These are phyloP conservation scores for Phytophthora cryptogea DNA, from an alignment of 352 stramenopile species.

Conservation along the genomic window DNA sequence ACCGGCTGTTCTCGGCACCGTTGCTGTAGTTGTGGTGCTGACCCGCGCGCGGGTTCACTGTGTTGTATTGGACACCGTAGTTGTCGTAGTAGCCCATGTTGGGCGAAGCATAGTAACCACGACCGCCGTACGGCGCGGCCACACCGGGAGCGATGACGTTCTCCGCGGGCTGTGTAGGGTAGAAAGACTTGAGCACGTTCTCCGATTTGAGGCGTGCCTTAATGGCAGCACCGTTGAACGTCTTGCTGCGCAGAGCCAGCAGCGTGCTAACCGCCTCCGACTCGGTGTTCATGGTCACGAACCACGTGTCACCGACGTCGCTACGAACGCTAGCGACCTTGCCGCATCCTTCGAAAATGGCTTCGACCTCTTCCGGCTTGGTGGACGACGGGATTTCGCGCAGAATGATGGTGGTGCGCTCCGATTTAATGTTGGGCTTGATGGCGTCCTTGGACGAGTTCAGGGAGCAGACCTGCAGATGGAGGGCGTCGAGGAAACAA, in stretches of 20 bases:
- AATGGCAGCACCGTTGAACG: conserved; percentile 88
- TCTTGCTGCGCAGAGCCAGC: conserved; percentile 87
- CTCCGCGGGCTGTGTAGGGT: conserved; percentile 72
- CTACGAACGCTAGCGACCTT: conserved; percentile 84
- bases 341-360: conserved; percentile 85
- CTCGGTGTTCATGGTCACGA: conserved; percentile 91
- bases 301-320: conserved; percentile 94
- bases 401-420: conserved; percentile 94
- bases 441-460: conserved; percentile 86
- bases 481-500: neutral
- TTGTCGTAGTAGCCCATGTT: conserved; percentile 77
- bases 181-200: conserved; percentile 93
- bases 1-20: conserved; percentile 39
- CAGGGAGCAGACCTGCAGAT: conserved; percentile 62
- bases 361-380: conserved; percentile 81
- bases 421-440: conserved; percentile 92
- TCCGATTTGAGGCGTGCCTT: conserved; percentile 93
- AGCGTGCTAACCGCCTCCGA: conserved; percentile 87
- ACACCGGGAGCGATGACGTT: conserved; percentile 46
- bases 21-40: conserved; percentile 48
- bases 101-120: conserved; percentile 68
- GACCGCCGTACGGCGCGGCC: conserved; percentile 51
- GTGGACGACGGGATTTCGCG: conserved; percentile 91
- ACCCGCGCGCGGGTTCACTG: conserved; percentile 35
- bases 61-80: conserved; percentile 79